Percentiles rank a stretch among this genome's conserved stretches.
Evolutionary conservation across 2,329 filamentous ascomycete genomes (phyloP).

Genomic region (Ascochyta pisi): DNA sequence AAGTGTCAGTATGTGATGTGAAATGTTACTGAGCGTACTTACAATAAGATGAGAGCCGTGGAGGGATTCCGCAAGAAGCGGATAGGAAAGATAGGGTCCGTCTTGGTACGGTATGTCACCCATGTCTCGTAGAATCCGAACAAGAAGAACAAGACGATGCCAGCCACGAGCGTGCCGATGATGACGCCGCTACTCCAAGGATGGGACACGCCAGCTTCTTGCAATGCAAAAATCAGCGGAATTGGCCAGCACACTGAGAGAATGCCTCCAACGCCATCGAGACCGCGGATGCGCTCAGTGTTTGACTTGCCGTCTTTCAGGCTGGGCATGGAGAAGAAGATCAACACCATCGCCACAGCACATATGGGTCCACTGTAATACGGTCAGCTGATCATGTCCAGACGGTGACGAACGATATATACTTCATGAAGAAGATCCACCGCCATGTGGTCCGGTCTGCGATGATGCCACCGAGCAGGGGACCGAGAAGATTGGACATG

Average conservation of each 20-base stretch:
- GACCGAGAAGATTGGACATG: constrained; percentile 53
- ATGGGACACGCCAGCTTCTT: constrained; percentile 38
- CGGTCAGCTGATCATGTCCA: neutral
- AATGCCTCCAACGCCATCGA: constrained; percentile 39
- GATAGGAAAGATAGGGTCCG: constrained; percentile 38
- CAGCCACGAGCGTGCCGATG: constrained; percentile 39
- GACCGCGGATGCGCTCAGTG: constrained; percentile 32
- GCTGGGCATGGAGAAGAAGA: constrained; percentile 39
- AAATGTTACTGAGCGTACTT: constrained; percentile 2
- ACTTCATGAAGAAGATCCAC: constrained; percentile 60
- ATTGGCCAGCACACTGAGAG: constrained; percentile 43
- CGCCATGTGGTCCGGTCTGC: constrained; percentile 52
- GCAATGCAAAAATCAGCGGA: constrained; percentile 41
- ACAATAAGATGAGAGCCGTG: constrained; percentile 34
- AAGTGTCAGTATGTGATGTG: neutral
- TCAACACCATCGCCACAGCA: constrained; percentile 26
- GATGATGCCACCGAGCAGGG: constrained; percentile 55
- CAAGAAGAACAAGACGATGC: constrained; percentile 30
- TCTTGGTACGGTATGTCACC: constrained; percentile 34
- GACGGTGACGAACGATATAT: constrained; percentile 15
- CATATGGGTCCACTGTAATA: constrained; percentile 34
- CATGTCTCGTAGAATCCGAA: constrained; percentile 40
- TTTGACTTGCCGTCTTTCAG: constrained; percentile 35
- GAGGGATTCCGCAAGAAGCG: constrained; percentile 34
- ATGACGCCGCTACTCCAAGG: constrained; percentile 38